phyloP scores from a whole-genome alignment of 352 stramenopile genomes.

The Globisporangium mamillatum region DNA sequence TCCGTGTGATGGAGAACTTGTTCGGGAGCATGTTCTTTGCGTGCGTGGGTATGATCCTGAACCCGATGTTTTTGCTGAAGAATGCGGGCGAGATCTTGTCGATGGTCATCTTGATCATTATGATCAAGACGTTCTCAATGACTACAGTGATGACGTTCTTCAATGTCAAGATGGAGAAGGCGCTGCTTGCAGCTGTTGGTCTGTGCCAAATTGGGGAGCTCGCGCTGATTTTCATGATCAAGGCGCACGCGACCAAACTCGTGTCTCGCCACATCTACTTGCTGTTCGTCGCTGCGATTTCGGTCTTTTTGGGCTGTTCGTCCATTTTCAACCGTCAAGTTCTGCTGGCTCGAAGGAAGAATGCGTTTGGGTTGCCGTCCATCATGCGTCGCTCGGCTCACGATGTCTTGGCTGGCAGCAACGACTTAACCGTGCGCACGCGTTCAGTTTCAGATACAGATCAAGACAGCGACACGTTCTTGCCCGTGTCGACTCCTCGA shows the following conservation, averaged over 20 bases:
- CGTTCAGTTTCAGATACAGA: conserved; percentile 25
- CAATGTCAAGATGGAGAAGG: conserved; percentile 65
- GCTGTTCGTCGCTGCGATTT: conserved; percentile 76
- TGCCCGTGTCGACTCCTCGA: conserved; percentile 26
- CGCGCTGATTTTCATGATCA: conserved; percentile 90
- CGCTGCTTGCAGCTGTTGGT: conserved; percentile 67
- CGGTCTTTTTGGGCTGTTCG: conserved; percentile 79
- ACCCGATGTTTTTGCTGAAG: conserved; percentile 74
- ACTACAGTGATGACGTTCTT: conserved; percentile 82
- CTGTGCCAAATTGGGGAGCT: conserved; percentile 85
- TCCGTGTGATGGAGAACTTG: conserved; percentile 85
- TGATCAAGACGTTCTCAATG: conserved; percentile 77
- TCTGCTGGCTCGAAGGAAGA: conserved; percentile 59
- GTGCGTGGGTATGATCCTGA: conserved; percentile 86
- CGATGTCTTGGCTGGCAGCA: conserved; percentile 14
- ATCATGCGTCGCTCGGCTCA: conserved; percentile 22
- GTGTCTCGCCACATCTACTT: conserved; percentile 81
- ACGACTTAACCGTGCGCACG: conserved; percentile 9
- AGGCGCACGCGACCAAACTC: conserved; percentile 78
- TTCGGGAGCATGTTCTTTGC: conserved; percentile 90
- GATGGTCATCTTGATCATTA: conserved; percentile 77
- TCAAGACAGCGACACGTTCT: conserved; percentile 26
- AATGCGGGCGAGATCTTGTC: conserved; percentile 80
- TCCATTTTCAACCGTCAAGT: conserved; percentile 76
- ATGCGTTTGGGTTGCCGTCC: conserved; percentile 51